Evolutionary conservation across 768 basidiomycete species (phyloP), one percentile per base, ranked within the genome.

Genomic region (Suillus plorans): DNA sequence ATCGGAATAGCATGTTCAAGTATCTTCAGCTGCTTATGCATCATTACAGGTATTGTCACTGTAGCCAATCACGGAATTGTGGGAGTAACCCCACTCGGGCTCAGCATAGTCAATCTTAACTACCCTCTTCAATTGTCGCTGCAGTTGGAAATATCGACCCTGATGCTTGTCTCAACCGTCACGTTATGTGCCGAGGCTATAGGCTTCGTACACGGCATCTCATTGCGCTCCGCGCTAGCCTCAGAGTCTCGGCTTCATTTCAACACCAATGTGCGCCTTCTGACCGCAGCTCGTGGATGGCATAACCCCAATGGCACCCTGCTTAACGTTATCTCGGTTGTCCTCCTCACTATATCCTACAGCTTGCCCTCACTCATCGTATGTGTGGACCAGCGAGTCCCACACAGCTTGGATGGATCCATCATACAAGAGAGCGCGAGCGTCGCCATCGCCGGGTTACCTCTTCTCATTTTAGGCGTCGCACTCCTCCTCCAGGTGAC

Each of bases 241-340:
- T 69, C 75, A 9, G 62, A 76, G 28, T 59, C 5, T 20, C 70
- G 65, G 20, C 66, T 76, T 34, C 63, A 22, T n/a, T 76, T 74
- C 50, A 75, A 75, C 56, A 76, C 74, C 44, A 76, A 76, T 64
- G 67, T 76, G 34, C 72, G 75, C 37, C 61, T 77, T 31, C 68
- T 76, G 3, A 67, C 71, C 14, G 74, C 76, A 3, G 63, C 61
- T 20, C 41, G 42, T 3, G 68, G 73, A 3, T 64, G 34, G 41
- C 62, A 64, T 9, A 72, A 65, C 44, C 68, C 75, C 10, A 76
- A 72, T 16, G 73, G 74, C 53, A 66, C 68, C 8, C 2, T 57
- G 12, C 72, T 61, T 2, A 76, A 71, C 18, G 1, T 66, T 12
- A 13, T 70, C 44, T 74, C 74, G 74, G 65, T 69, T 34, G 50